Conservation (phyloP, 1,284 basidiomycete genomes). For the Farysia itapuensis region DNA sequence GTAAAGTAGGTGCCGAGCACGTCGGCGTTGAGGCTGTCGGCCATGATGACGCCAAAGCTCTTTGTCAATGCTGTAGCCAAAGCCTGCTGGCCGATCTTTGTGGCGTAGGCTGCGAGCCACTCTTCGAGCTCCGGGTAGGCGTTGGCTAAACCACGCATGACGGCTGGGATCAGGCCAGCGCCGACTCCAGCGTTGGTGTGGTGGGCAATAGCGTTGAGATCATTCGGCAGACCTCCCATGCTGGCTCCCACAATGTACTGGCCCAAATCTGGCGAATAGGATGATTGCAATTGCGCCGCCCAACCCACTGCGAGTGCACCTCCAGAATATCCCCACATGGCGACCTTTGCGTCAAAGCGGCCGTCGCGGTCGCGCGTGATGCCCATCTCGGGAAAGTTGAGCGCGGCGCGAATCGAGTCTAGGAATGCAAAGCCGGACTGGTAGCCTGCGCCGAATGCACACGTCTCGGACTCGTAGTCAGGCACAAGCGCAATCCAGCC, state of each 20-base stretch:
- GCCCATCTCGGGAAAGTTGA: slow-evolving; percentile 31
- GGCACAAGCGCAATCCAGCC: slow-evolving; percentile 48
- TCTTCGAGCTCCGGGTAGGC: slow-evolving; percentile 33
- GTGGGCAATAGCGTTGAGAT: slow-evolving; percentile 34
- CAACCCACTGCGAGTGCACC: slow-evolving; percentile 53
- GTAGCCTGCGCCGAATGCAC: slow-evolving; percentile 45
- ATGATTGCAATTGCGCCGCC: slow-evolving; percentile 41
- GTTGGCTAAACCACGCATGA: slow-evolving; percentile 43
- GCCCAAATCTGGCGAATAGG: slow-evolving; percentile 42
- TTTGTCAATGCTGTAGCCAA: slow-evolving; percentile 14
- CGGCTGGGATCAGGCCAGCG: slow-evolving; percentile 41
- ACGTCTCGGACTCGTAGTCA: slow-evolving; percentile 51
- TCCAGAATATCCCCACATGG: slow-evolving; percentile 52
- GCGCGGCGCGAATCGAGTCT: slow-evolving; percentile 44
- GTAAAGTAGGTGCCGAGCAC: slow-evolving; percentile 41
- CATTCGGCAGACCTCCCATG: slow-evolving; percentile 46
- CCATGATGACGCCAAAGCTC: slow-evolving; percentile 35
- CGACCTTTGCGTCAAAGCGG: slow-evolving; percentile 20
- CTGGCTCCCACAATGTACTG: slow-evolving; percentile 38
- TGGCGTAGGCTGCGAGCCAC: slow-evolving; percentile 37
- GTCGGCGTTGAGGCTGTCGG: slow-evolving; percentile 3
- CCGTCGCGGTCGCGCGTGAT: slow-evolving; percentile 7
- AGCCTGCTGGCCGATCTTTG: slow-evolving; percentile 14
- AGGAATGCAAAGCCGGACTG: slow-evolving; percentile 44
- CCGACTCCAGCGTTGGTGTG: slow-evolving; percentile 27